Conservation (phyloP, 176 grass and related monocot genomes). For the Aegilops speltoides region DNA sequence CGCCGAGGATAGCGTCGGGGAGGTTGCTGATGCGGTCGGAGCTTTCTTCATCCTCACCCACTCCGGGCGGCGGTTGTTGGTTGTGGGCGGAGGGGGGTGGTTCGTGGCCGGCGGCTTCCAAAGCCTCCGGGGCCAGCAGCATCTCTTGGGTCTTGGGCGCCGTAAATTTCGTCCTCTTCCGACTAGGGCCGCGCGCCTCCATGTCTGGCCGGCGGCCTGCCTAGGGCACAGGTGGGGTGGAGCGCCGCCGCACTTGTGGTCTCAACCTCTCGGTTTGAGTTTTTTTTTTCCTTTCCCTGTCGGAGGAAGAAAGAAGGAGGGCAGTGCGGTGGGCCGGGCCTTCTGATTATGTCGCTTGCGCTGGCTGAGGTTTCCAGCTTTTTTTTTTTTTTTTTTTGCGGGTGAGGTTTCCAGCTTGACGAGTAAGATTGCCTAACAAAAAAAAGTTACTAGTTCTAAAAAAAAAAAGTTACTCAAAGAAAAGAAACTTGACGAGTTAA, state of each 20-base stretch:
- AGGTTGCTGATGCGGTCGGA: conserved; percentile 2
- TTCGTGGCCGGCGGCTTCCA: background rate
- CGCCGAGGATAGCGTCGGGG: background rate
- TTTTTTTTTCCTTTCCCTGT: no score
- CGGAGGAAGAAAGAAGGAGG: no score
- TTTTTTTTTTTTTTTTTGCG: no score
- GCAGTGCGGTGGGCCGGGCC: no score
- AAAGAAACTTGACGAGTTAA: no score
- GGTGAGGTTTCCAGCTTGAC: no score
- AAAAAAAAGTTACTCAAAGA: no score
- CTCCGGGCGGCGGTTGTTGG: background rate
- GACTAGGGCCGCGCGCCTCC: background rate
- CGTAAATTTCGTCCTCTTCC: background rate
- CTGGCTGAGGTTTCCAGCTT: no score
- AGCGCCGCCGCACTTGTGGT: background rate
- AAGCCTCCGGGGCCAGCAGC: background rate
- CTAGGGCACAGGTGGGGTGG: background rate
- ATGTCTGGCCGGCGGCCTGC: background rate
- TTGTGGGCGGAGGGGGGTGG: background rate
- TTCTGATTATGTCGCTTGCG: no score
- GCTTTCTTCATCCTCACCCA: background rate
- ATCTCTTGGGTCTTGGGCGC: background rate
- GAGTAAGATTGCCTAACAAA: no score
- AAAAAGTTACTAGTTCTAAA: no score
- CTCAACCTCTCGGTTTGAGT: no score